Conservation (phyloP, 2,329 filamentous ascomycete species). For the Fonsecaea pedrosoi region DNA sequence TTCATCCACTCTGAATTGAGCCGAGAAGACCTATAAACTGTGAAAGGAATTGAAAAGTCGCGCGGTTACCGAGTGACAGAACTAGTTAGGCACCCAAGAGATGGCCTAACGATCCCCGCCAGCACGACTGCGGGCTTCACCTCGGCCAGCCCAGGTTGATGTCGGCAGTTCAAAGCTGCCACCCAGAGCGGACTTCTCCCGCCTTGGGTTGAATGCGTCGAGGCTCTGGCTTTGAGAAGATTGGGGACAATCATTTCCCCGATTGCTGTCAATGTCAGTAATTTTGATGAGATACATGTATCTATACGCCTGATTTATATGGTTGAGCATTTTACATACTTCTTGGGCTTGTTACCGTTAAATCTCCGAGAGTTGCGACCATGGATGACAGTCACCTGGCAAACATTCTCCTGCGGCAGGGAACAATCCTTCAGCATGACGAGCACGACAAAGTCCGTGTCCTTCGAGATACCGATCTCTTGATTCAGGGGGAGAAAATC, state of each 20-base stretch:
- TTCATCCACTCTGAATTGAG: background rate
- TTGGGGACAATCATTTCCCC: background rate
- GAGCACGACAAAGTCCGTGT: slow-evolving; percentile 1
- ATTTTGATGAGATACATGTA: background rate
- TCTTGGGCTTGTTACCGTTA: background rate
- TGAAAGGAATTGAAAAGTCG: slow-evolving; percentile 2
- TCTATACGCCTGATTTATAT: background rate
- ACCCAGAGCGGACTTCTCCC: too few relatives aligned
- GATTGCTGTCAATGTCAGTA: background rate
- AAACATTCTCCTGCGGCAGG: slow-evolving; percentile 1
- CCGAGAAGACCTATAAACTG: background rate
- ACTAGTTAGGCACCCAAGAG: background rate
- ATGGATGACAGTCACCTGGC: background rate
- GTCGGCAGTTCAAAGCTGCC: too few relatives aligned
- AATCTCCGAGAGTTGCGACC: background rate
- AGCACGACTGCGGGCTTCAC: too few relatives aligned
- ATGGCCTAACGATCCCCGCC: background rate
- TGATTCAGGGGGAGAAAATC: slow-evolving; percentile 12
- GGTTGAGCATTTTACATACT: background rate
- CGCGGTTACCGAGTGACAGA: slow-evolving; percentile 25
- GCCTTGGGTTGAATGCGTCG: background rate
- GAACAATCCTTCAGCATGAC: slow-evolving; percentile 14
- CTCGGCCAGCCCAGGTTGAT: too few relatives aligned
- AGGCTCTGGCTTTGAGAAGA: too few relatives aligned
- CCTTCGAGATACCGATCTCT: slow-evolving; percentile 9